phyloP scores from a whole-genome alignment of 768 basidiomycete species.

The Daedaleopsis nitida region DNA sequence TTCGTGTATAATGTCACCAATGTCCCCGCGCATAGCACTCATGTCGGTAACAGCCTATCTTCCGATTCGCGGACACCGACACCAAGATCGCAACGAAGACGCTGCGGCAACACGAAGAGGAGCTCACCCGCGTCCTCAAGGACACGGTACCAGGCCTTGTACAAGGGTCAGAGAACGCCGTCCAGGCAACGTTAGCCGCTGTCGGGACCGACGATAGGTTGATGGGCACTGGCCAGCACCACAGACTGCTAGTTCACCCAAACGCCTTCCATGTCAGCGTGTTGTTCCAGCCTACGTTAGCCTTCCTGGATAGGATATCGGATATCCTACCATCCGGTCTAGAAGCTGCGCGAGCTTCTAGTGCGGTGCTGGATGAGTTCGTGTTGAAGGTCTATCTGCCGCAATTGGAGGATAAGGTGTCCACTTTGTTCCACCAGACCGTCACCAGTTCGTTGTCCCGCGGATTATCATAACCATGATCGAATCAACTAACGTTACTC shows the following conservation, averaged over 20 bases:
- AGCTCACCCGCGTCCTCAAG: constrained; percentile 78
- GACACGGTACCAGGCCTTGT: constrained; percentile 95
- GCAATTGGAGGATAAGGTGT: constrained; percentile 93
- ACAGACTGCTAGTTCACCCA: constrained; percentile 82
- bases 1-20: constrained; percentile 27
- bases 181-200: constrained; percentile 60
- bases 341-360: constrained; percentile 66
- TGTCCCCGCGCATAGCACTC: not conserved
- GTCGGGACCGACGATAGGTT: constrained; percentile 75
- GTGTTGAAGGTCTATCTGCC: constrained; percentile 91
- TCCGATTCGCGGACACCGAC: constrained; percentile 93
- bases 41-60: constrained; percentile 60
- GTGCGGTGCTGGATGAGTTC: constrained; percentile 85
- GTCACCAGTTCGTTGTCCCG: constrained; percentile 58
- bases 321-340: constrained; percentile 72
- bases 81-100: constrained; percentile 64
- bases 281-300: constrained; percentile 91
- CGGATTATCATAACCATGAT: not conserved
- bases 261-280: constrained; percentile 94
- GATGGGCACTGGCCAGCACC: constrained; percentile 73
- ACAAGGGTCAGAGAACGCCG: constrained; percentile 64
- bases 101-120: constrained; percentile 80
- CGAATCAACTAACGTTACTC: not conserved
- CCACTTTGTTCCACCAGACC: constrained; percentile 81
- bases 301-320: constrained; percentile 76